These are phyloP conservation scores for Ophiostoma piceae DNA, from an alignment of 2,329 filamentous ascomycete genomes.

Conservation along the genomic window DNA sequence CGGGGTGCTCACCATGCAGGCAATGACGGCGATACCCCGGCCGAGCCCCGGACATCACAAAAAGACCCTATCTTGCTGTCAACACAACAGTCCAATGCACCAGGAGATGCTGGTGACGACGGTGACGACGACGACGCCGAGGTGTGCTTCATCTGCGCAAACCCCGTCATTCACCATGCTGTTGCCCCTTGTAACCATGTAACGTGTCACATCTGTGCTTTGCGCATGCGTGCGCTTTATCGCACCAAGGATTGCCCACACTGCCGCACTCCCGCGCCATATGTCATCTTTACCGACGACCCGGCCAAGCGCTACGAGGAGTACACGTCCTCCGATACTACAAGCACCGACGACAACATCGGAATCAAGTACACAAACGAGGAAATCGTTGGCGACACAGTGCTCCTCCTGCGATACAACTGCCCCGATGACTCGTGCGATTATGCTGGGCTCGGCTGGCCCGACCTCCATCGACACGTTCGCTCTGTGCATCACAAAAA, in stretches of 20 bases:
- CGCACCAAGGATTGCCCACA: constrained; percentile 97
- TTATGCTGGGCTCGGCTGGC: constrained; percentile 67
- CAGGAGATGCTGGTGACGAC: constrained; percentile 18
- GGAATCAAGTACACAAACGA: constrained; percentile 87
- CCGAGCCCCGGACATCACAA: constrained; percentile 12
- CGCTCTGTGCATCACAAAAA: constrained; percentile 75
- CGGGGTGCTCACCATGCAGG: constrained; percentile 38
- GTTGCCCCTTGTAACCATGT: constrained; percentile 93
- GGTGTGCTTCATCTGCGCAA: constrained; percentile 97
- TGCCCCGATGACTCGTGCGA: constrained; percentile 79
- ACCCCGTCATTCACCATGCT: constrained; percentile 77
- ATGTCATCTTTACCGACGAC: constrained; percentile 90
- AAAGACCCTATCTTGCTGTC: constrained; percentile 16
- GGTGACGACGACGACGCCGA: constrained; percentile 55
- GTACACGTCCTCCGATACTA: constrained; percentile 66
- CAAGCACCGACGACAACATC: constrained; percentile 73
- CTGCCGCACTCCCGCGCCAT: constrained; percentile 71
- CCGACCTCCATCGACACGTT: constrained; percentile 66
- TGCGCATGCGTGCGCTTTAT: constrained; percentile 87
- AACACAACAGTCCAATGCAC: constrained; percentile 14
- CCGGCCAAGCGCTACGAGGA: constrained; percentile 76
- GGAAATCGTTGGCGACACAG: constrained; percentile 86
- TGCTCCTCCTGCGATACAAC: constrained; percentile 85
- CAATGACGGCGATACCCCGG: constrained; percentile 31
- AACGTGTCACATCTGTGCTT: constrained; percentile 91